These are phyloP conservation scores for Lagenidium giganteum DNA, from an alignment of 352 stramenopile genomes.

Conservation along the genomic window DNA sequence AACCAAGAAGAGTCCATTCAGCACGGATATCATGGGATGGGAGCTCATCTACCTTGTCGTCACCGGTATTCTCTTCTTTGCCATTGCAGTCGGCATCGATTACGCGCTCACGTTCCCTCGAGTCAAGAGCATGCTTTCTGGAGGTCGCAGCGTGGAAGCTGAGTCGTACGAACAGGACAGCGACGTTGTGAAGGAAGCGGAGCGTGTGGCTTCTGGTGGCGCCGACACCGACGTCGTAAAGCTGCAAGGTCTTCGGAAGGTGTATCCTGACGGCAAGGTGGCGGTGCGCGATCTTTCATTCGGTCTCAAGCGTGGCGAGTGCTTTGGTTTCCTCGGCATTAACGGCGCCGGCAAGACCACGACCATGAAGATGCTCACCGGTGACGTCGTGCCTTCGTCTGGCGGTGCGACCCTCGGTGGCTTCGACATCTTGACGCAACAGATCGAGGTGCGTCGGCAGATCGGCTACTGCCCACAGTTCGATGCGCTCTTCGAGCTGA, in stretches of 20 bases:
- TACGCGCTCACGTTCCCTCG: conserved; percentile 49
- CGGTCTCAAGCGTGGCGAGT: conserved; percentile 79
- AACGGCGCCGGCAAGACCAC: conserved; percentile 95
- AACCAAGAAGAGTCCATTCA: conserved; percentile 43
- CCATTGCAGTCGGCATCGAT: conserved; percentile 40
- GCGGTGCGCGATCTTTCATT: conserved; percentile 75
- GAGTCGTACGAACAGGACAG: conserved; percentile 16
- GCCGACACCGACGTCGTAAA: conserved; percentile 40
- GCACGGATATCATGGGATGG: conserved; percentile 48
- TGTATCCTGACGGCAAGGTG: conserved; percentile 83
- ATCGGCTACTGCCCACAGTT: conserved; percentile 94
- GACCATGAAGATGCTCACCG: conserved; percentile 95
- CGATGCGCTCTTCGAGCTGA: conserved; percentile 77
- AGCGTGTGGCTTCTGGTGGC: conserved; percentile 7
- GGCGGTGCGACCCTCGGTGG: conserved; percentile 49
- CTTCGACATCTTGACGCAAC: conserved; percentile 72
- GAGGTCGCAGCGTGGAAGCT: conserved; percentile 7
- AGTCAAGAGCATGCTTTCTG: conserved; percentile 21
- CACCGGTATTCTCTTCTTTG: conserved; percentile 35
- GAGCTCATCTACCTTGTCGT: conserved; percentile 51
- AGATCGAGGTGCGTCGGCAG: conserved; percentile 60
- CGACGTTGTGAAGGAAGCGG: conserved; percentile 17
- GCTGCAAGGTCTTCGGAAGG: conserved; percentile 74
- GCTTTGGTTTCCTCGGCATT: conserved; percentile 93
- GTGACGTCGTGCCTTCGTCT: conserved; percentile 61